phyloP scores from a whole-genome alignment of 2,329 filamentous ascomycete species.

The Mariannaea sp. region DNA sequence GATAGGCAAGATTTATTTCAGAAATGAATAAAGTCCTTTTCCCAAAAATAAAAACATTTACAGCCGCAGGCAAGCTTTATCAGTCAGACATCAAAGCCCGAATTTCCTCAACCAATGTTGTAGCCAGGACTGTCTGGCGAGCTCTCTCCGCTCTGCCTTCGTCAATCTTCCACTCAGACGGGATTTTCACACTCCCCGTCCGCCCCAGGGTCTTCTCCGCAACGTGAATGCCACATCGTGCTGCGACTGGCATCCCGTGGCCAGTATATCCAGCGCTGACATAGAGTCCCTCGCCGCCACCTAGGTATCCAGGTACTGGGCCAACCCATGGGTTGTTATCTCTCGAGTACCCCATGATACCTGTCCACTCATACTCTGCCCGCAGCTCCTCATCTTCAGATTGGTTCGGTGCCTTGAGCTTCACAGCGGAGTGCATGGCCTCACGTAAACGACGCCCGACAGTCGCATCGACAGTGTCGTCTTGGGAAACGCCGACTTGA shows the following conservation, averaged over 20 bases:
- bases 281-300: conserved; percentile 55
- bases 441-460: conserved; percentile 61
- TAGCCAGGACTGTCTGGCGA: conserved; percentile 27
- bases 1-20: no score
- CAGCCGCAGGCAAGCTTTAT: background rate
- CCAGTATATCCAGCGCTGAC: conserved; percentile 71
- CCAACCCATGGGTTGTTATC: conserved; percentile 76
- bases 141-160: conserved; percentile 40
- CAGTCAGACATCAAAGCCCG: conserved; percentile 30
- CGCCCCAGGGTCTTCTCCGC: conserved; percentile 61
- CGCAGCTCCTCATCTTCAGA: conserved; percentile 51
- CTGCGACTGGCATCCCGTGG: conserved; percentile 78
- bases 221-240: conserved; percentile 67
- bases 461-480: conserved; percentile 59
- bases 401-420: conserved; percentile 43
- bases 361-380: conserved; percentile 72
- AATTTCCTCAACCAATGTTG: conserved; percentile 37
- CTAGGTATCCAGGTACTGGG: conserved; percentile 58
- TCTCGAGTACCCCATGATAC: conserved; percentile 77
- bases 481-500: conserved; percentile 60
- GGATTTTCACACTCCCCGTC: conserved; percentile 48
- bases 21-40: no score
- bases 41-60: background rate
- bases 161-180: conserved; percentile 47
- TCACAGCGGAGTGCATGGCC: conserved; percentile 49